Base-by-base conservation (phyloP, 139 green algal genomes). In the Limnomonas spitsbergensis region DNA sequence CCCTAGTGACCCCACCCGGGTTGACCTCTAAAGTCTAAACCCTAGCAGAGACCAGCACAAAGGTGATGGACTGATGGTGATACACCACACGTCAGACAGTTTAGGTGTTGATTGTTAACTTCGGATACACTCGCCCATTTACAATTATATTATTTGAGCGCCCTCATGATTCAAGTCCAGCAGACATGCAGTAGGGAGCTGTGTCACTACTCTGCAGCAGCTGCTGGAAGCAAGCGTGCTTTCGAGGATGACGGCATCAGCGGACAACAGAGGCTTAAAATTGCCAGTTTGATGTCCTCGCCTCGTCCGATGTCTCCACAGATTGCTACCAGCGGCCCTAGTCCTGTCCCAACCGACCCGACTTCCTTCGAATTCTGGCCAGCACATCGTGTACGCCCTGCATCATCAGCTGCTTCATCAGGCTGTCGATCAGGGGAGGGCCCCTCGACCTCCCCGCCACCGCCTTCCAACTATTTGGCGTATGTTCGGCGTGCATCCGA, bases 301-400 rank as follows among this genome's bases (percentile, higher is more conserved):
- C n/a, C n/a, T n/a, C n/a, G n/a, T n/a, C n/a, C n/a, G n/a, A n/a
- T n/a, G n/a, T n/a, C 20, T 61, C 47, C 14, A 61, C 14, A 61
- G 14, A 14, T 61, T 61, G 47, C 47, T 20, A 29, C 14, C 47
- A 61, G 47, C 47, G 20, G 47, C 47, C 14, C 14, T 61, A 20
- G 47, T 14, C 14, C 47, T 14, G 20, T 61, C 20, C 14, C 47
- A 61, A 61, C 47, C 47, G 47, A 61, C 47, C 14, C 20, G 47
- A 14, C 47, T 61, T 61, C 47, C 47, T 61, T 61, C 47, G 47
- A 61, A 61, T 61, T 61, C 47, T 61, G 47, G 47, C 47, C 47
- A 61, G 20, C 14, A 29, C 47, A 61, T 20, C 14, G 47, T 29
- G 14, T 20, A 29, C 47, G 47, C 20, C 47, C 47, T 29, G 20